Conservation (phyloP, 164 flowering plant species). For the Litsea cubeba region DNA sequence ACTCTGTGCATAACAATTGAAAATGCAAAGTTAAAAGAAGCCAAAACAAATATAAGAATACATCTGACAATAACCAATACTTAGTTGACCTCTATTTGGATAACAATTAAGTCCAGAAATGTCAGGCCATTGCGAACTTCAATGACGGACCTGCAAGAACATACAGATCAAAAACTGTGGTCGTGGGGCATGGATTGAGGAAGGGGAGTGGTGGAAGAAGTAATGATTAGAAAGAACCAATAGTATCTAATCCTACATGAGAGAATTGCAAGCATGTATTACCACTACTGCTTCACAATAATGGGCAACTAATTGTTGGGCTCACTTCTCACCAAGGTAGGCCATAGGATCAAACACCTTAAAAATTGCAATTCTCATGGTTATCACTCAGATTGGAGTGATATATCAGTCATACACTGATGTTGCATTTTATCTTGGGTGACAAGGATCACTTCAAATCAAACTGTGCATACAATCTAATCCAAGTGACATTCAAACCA, state of each 20-base stretch:
- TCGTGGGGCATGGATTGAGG: no score
- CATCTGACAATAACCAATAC: background rate
- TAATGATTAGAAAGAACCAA: no score
- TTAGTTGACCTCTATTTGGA: constrained; percentile 78
- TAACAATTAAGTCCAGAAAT: constrained; percentile 89
- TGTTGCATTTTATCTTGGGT: no score
- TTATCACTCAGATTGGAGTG: background rate
- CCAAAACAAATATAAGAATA: background rate
- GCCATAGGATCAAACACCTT: background rate
- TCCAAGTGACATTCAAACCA: background rate
- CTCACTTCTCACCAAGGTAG: background rate
- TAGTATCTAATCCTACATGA: no score
- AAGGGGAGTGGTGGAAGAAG: no score
- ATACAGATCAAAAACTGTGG: background rate
- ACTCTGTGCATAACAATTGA: constrained; percentile 32
- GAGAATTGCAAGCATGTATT: no score
- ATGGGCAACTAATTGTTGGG: background rate
- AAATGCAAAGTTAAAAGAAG: constrained; percentile 9
- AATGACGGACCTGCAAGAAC: constrained; percentile 73
- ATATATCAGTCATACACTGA: background rate
- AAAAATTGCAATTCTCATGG: background rate
- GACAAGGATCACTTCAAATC: background rate
- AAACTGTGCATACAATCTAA: background rate
- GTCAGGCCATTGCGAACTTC: constrained; percentile 97
- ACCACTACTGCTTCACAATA: no score